phyloP scores from a whole-genome alignment of 2,329 filamentous ascomycete species.

The Emmonsiellopsis sp. region DNA sequence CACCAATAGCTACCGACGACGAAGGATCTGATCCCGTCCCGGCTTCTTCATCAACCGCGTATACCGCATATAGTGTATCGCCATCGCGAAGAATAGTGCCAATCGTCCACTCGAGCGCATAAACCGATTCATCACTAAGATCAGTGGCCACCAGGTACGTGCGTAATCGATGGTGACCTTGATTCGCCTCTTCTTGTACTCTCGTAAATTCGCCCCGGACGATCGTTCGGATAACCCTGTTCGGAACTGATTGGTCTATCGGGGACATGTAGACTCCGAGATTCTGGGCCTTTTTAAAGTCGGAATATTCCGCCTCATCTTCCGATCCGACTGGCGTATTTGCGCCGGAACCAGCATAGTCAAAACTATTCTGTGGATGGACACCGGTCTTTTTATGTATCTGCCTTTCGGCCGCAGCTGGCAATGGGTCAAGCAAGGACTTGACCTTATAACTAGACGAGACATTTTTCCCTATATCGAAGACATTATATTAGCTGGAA shows the following conservation, averaged over 20 bases:
- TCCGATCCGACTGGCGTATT: constrained; percentile 68
- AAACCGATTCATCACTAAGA: constrained; percentile 84
- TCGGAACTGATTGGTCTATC: constrained; percentile 61
- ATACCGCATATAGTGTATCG: constrained; percentile 86
- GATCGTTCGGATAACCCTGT: constrained; percentile 80
- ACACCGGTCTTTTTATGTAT: constrained; percentile 42
- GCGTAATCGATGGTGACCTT: constrained; percentile 63
- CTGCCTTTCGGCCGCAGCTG: constrained; percentile 51
- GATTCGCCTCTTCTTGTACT: constrained; percentile 65
- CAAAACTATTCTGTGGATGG: constrained; percentile 79
- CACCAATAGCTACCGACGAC: constrained; percentile 50
- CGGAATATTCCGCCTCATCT: constrained; percentile 71
- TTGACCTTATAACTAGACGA: constrained; percentile 49
- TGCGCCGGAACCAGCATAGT: constrained; percentile 51
- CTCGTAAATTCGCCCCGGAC: constrained; percentile 76
- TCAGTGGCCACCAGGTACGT: constrained; percentile 96
- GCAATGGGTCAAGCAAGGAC: constrained; percentile 52
- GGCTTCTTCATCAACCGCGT: constrained; percentile 81
- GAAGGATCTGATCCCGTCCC: constrained; percentile 27
- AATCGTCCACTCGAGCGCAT: constrained; percentile 95
- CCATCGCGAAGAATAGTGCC: constrained; percentile 90
- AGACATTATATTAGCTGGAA: constrained; percentile 6
- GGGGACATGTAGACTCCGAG: constrained; percentile 72
- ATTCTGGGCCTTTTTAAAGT: constrained; percentile 80
- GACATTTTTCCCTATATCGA: constrained; percentile 42